Evolutionary conservation across 2,329 filamentous ascomycete genomes (phyloP), one percentile per base, ranked within the genome.

Genomic region (Xylaria polymorpha): DNA sequence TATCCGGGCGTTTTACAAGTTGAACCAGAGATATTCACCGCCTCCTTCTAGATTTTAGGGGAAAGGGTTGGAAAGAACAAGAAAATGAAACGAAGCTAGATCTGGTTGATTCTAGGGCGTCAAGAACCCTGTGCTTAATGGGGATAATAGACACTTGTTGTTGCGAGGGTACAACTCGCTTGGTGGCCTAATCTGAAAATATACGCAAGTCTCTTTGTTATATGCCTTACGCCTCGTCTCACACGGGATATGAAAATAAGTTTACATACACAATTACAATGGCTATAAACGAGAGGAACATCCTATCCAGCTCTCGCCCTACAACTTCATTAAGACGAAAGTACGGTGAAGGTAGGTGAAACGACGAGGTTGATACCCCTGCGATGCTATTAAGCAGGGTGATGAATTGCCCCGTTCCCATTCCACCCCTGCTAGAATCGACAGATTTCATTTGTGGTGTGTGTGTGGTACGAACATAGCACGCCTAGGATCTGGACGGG

Each of bases 391-490:
- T 48, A 25, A 46, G 44, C 44, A 20, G 12, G 48, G 25, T 2
- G 18, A 51, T 32, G 14, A 51, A 29, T 51, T 29, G 14, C 48
- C 15, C 22, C 48, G 46, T 15, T 4, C 48, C 48, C 5, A 51
- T 29, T 18, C 48, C 48, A 51, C 22, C 48, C 48, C 4, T 51
- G 48, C 48, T 29, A 18, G 18, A 51, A 51, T 32, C 20, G 20
- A 1, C 46, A 48, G 20, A 22, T 25, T 6, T 48, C 20, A 25
- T 15, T 9, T 20, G 10, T 12, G 15, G 22, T 29, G 25, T 18
- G 18, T 51, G 48, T n/a, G 15, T 37, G n/a, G 35, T 41, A 10
- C 60, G 60, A 59, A 67, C 32, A 64, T 64, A 64, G 35, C 8
- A 53, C n/a, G 39, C 46, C 29, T 35, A 59, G 55, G 12, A 12